phyloP scores from a whole-genome alignment of 1,284 basidiomycete species.

The Leccinum fallax region DNA sequence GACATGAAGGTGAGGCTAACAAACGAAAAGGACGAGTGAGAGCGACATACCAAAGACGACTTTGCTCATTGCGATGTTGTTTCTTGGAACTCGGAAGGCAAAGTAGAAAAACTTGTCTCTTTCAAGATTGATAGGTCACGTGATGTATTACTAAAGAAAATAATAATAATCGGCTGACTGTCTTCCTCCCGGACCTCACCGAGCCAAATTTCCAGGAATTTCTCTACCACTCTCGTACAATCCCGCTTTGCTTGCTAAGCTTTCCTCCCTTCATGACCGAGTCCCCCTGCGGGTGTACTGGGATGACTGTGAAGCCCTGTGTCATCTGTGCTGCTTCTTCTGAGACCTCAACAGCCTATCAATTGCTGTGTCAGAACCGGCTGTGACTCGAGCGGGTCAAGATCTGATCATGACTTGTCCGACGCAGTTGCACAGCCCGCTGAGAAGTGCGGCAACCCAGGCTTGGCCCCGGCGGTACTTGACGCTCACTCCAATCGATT shows the following conservation, averaged over 20 bases:
- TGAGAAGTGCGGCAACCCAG: too few relatives aligned
- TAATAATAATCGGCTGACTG: neutral
- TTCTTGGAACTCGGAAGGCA: neutral
- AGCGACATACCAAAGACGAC: constrained; percentile 36
- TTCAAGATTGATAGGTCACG: neutral
- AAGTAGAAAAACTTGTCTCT: neutral
- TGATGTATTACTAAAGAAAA: neutral
- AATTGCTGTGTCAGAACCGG: too few relatives aligned
- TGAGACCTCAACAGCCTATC: too few relatives aligned
- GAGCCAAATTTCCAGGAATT: neutral
- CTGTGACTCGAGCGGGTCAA: neutral
- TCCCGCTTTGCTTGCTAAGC: neutral
- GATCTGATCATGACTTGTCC: neutral
- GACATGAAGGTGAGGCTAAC: constrained; percentile 3
- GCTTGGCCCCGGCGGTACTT: too few relatives aligned
- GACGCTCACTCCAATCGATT: neutral
- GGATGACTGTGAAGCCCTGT: neutral
- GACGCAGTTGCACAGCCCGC: too few relatives aligned
- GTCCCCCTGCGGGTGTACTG: too few relatives aligned
- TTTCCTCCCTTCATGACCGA: neutral
- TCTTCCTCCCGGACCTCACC: neutral
- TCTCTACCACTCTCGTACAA: constrained; percentile 1
- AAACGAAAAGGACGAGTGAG: neutral
- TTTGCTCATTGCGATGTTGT: constrained; percentile 29
- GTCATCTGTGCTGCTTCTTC: neutral